Evolutionary conservation across 2,329 filamentous ascomycete genomes (phyloP), one percentile per base, ranked within the genome.

Genomic region (Hypoxylon sp.): DNA sequence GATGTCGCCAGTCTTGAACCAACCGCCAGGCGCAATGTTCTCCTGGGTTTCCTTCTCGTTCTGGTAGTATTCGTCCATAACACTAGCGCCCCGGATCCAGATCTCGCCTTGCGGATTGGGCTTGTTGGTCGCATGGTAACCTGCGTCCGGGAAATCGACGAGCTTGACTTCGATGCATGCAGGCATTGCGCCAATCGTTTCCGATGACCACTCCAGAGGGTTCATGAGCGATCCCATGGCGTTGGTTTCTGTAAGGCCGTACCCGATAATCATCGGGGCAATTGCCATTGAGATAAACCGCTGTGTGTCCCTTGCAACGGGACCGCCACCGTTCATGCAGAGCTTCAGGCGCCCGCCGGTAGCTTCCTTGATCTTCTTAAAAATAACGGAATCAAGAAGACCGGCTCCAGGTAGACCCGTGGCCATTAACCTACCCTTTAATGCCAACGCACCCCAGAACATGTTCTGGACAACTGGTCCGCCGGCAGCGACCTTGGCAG

Each of bases 301-400:
- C 75, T 94, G 91, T 0, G 93, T 97, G 50, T 96, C 92, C 79
- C 91, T 92, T 28, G 92, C 87, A 46, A 97, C 86, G 4, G 93
- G 92, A 1, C 93, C 93, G 75, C 92, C 93, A 62, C 93, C 93
- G 76, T 93, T 95, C 87, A 97, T 84, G 80, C 90, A 91, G 52
- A 97, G 87, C 72, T 92, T 89, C 67, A 97, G 82, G 62, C 86
- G 85, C 52, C 93, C 93, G 75, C 93, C 93, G 2, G 93, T 97
- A 13, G 92, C 92, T 72, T 95, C 92, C 80, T 93, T 94, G 76
- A 97, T 86, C 82, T 96, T 96, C 81, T 92, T 94, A 84, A 97
- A 97, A 8, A 96, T 90, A 2, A 96, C 79, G 1, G 88, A 84
- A 73, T 97, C 93, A 51, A 97, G 81, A 46, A 95, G 70, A 58